Evolutionary conservation across 768 basidiomycete species (phyloP).

Genomic region (Boletus vermiculosoides): DNA sequence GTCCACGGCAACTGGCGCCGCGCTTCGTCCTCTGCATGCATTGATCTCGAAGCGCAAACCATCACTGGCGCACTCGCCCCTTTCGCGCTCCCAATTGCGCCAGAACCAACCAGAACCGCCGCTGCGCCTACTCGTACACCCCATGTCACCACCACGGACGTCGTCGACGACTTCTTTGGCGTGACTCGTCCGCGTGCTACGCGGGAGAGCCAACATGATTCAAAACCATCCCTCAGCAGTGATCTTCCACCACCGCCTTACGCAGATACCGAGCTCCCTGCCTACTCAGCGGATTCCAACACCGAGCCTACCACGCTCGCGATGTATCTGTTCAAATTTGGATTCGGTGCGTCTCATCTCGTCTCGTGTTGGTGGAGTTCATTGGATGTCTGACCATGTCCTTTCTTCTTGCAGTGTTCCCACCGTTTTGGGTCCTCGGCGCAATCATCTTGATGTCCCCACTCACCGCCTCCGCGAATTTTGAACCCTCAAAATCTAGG

Average conservation of each 20-base stretch:
- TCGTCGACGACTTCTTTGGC: slow-evolving; percentile 33
- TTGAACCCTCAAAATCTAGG: slow-evolving; percentile 35
- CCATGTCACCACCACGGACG: slow-evolving; percentile 1
- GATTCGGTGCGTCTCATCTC: slow-evolving; percentile 41
- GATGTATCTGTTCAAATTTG: slow-evolving; percentile 48
- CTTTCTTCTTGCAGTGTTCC: slow-evolving; percentile 38
- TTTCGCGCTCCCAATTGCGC: slow-evolving; percentile 5
- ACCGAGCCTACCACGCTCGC: slow-evolving; percentile 45
- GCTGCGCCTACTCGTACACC: slow-evolving; percentile 7
- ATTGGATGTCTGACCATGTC: not conserved
- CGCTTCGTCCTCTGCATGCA: slow-evolving; percentile 3
- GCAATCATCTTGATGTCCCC: slow-evolving; percentile 40
- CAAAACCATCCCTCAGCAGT: not conserved
- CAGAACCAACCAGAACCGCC: slow-evolving; percentile 6
- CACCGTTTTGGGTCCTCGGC: slow-evolving; percentile 48
- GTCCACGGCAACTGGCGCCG: slow-evolving; percentile 18
- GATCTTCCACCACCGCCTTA: slow-evolving; percentile 32
- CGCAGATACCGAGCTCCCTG: slow-evolving; percentile 30
- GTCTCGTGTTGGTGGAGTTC: not conserved
- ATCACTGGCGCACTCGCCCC: slow-evolving; percentile 6
- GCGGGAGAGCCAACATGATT: slow-evolving; percentile 35
- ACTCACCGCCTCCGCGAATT: slow-evolving; percentile 34
- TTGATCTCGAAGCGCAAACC: slow-evolving; percentile 19
- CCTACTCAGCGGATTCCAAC: slow-evolving; percentile 29
- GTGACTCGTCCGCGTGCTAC: slow-evolving; percentile 23